Conservation (phyloP, 768 basidiomycete species). For the Boletus subcaerulescens region DNA sequence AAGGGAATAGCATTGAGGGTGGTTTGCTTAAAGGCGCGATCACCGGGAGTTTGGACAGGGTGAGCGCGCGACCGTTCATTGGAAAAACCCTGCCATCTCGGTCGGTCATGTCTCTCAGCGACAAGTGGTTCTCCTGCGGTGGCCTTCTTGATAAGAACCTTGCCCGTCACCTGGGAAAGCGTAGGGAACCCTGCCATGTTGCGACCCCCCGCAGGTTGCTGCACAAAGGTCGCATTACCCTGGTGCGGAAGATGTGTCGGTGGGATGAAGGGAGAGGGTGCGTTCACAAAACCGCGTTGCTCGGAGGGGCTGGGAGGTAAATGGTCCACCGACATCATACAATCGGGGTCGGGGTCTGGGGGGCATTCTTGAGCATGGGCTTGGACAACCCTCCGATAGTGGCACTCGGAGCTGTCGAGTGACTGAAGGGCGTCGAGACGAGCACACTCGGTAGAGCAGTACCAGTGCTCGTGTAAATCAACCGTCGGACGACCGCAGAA, state of each 20-base stretch:
- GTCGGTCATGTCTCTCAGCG: background rate
- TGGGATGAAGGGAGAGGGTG: background rate
- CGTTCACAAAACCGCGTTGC: background rate
- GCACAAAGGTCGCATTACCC: background rate
- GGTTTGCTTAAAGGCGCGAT: conserved; percentile 4
- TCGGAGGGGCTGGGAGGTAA: background rate
- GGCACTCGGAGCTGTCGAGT: conserved; percentile 19
- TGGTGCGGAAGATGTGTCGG: background rate
- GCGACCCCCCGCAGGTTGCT: background rate
- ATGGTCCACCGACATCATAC: conserved; percentile 11
- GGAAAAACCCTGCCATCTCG: conserved; percentile 1
- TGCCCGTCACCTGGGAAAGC: conserved; percentile 18
- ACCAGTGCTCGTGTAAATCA: conserved; percentile 28
- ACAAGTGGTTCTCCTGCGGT: background rate
- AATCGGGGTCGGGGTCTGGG: conserved; percentile 1
- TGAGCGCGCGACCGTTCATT: background rate
- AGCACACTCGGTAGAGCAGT: conserved; percentile 28
- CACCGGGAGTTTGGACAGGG: background rate
- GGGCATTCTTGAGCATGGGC: conserved; percentile 11
- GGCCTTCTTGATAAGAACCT: conserved; percentile 5
- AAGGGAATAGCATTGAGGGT: conserved; percentile 13
- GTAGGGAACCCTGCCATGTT: conserved; percentile 11
- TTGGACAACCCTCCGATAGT: conserved; percentile 25
- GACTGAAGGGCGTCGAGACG: conserved; percentile 27
- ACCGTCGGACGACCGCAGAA: conserved; percentile 26